Conservation (phyloP, 2,329 filamentous ascomycete genomes). For the Epichloe brachyelytri region DNA sequence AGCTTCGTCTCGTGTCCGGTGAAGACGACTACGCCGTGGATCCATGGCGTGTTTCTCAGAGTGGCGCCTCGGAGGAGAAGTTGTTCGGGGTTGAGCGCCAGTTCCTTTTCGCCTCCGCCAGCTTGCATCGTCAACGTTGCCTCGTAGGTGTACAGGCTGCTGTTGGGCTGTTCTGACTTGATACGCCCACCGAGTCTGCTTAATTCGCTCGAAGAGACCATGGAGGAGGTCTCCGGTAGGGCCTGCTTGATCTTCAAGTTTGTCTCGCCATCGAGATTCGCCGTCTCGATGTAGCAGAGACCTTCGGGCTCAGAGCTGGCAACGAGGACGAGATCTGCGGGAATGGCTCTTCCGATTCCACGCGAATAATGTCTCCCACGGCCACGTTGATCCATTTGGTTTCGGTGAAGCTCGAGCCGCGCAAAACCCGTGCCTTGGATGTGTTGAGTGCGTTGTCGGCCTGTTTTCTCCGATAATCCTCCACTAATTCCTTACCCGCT, state of each 20-base stretch:
- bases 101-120: slow-evolving; percentile 84
- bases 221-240: slow-evolving; percentile 76
- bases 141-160: slow-evolving; percentile 96
- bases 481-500: slow-evolving; percentile 83
- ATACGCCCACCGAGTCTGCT: slow-evolving; percentile 75
- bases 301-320: slow-evolving; percentile 96
- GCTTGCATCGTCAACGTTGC: slow-evolving; percentile 84
- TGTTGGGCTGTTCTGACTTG: slow-evolving; percentile 94
- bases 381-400: slow-evolving; percentile 88
- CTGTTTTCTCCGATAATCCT: slow-evolving; percentile 80
- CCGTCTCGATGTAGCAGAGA: slow-evolving; percentile 96
- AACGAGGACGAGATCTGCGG: slow-evolving; percentile 81
- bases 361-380: slow-evolving; percentile 84
- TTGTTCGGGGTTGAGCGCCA: slow-evolving; percentile 83
- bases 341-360: slow-evolving; percentile 90
- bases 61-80: slow-evolving; percentile 86
- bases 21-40: slow-evolving; percentile 92
- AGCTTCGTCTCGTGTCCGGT: slow-evolving; percentile 91
- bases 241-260: slow-evolving; percentile 99
- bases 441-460: slow-evolving; percentile 82
- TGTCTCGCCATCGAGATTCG: slow-evolving; percentile 93
- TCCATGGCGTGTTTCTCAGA: slow-evolving; percentile 90
- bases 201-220: slow-evolving; percentile 79
- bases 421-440: slow-evolving; percentile 70
- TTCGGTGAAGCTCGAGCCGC: slow-evolving; percentile 72